Conservation (phyloP, 2,329 filamentous ascomycete species). For the Chaetomiaceae sp. region DNA sequence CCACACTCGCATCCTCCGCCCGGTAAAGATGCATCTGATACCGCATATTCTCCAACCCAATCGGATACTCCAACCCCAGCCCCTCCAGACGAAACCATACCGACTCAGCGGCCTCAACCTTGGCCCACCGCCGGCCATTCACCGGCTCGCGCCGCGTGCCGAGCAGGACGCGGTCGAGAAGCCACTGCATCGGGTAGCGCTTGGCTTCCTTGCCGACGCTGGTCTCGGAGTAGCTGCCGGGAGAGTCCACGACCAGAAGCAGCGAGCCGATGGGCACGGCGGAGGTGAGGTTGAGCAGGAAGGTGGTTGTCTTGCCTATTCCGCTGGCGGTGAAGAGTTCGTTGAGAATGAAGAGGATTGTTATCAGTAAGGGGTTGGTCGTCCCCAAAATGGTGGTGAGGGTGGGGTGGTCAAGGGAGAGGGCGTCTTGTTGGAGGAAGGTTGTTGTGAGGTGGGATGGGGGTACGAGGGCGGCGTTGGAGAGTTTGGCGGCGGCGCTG, state of each 20-base stretch:
- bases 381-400: conserved; percentile 33
- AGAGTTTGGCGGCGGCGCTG: conserved; percentile 41
- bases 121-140: conserved; percentile 59
- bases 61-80: conserved; percentile 65
- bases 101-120: conserved; percentile 70
- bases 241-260: conserved; percentile 84
- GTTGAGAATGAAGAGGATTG: conserved; percentile 90
- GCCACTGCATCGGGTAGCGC: conserved; percentile 89
- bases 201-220: conserved; percentile 58
- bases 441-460: conserved; percentile 35
- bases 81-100: conserved; percentile 76
- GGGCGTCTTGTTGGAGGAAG: conserved; percentile 48
- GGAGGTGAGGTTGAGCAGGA: conserved; percentile 67
- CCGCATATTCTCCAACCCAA: conserved; percentile 88
- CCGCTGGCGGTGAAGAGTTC: conserved; percentile 83
- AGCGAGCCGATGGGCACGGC: conserved; percentile 55
- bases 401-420: conserved; percentile 37
- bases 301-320: conserved; percentile 65
- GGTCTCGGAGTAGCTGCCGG: conserved; percentile 86
- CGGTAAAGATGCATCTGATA: conserved; percentile 86
- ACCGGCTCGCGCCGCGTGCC: conserved; percentile 25
- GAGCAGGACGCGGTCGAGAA: conserved; percentile 74
- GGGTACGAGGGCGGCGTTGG: conserved; percentile 43
- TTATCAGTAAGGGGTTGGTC: conserved; percentile 56
- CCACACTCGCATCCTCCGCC: conserved; percentile 21